phyloP scores from a whole-genome alignment of 2,329 filamentous ascomycete species.

The Onygenales sp. region DNA sequence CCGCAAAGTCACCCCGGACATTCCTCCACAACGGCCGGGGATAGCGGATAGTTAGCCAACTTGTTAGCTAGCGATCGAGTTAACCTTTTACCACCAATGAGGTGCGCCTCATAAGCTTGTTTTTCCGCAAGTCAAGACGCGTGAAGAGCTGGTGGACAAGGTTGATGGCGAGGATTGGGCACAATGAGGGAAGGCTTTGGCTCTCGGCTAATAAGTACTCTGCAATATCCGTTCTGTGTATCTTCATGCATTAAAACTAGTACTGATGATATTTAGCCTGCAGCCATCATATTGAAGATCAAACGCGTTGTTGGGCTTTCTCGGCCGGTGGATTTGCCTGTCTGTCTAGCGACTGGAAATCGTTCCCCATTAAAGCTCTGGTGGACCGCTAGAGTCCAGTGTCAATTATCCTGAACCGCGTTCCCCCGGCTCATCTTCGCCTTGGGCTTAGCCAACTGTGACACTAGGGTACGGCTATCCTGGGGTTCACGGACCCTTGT shows the following conservation, averaged over 20 bases:
- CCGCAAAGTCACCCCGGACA: background rate
- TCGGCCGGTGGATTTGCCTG: no score
- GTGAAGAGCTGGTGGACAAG: background rate
- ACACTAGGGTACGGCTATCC: no score
- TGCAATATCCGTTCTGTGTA: no score
- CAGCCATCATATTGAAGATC: no score
- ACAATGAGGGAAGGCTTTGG: background rate
- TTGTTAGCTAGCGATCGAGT: background rate
- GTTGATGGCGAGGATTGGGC: no score
- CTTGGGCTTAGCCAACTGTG: no score
- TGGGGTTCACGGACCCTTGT: background rate
- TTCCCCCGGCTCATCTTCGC: no score
- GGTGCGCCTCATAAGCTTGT: conserved; percentile 4
- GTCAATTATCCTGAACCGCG: background rate
- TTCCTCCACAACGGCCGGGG: background rate
- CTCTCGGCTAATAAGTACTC: background rate
- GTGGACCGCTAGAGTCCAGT: background rate
- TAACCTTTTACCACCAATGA: conserved; percentile 4
- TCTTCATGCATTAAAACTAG: no score
- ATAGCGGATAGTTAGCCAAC: background rate
- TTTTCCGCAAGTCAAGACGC: background rate
- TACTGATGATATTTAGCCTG: no score
- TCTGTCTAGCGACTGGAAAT: no score
- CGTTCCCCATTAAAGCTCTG: no score
- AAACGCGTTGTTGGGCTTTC: no score